These are phyloP conservation scores for Alternaria angustiovoidea DNA, from an alignment of 2,329 filamentous ascomycete species.

Conservation along the genomic window DNA sequence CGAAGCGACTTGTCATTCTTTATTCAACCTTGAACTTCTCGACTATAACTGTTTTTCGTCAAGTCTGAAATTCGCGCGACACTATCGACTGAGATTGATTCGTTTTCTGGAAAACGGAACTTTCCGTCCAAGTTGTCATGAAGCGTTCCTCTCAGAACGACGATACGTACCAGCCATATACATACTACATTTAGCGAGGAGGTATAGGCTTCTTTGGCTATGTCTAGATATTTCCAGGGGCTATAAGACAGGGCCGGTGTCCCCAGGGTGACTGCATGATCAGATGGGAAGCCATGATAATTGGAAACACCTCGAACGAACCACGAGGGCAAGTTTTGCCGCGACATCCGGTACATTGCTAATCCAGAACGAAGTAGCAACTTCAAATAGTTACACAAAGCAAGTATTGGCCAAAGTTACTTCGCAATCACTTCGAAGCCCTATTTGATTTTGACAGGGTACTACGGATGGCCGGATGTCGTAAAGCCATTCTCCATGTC, in stretches of 20 bases:
- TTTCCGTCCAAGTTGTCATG: neutral
- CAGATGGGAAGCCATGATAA: neutral
- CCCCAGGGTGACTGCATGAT: neutral
- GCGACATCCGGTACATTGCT: neutral
- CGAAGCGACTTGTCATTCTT: neutral
- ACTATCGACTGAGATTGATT: neutral
- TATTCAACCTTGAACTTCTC: neutral
- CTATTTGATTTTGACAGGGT: neutral
- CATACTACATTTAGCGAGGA: neutral
- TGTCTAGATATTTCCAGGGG: neutral
- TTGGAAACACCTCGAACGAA: neutral
- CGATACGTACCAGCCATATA: too few relatives aligned
- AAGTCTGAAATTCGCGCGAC: neutral
- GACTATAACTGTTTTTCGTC: neutral
- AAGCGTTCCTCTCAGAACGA: neutral
- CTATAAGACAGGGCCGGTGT: too few relatives aligned
- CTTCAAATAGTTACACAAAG: neutral
- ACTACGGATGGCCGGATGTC: neutral
- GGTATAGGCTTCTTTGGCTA: neutral
- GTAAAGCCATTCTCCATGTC: neutral
- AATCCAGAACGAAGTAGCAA: neutral
- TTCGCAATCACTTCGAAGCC: neutral
- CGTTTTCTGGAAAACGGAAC: neutral
- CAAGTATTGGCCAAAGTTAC: neutral
- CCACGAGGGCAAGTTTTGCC: neutral